Evolutionary conservation across 768 basidiomycete genomes (phyloP), one percentile per base, ranked within the genome.

Genomic region (Rhizopogon vinicolor): DNA sequence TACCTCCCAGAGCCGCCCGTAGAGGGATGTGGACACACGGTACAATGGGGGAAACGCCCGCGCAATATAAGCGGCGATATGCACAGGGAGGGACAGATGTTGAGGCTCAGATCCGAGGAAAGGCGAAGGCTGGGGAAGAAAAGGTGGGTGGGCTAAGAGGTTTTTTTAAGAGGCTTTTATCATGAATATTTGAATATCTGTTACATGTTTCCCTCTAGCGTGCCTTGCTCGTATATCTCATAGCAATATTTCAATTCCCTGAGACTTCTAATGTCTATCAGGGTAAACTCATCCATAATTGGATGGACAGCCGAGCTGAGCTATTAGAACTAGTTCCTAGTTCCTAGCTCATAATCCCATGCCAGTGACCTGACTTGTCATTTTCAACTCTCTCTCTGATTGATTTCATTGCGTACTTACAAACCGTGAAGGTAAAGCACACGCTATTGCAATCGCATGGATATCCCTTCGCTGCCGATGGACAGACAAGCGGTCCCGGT

Each of bases 21-120:
- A 73, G 76, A 56, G 93, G 93, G 0, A 88, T 93, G 78, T 96
- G 93, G 93, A 74, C 70, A 28, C 59, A 78, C 3, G 84, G 83
- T 1, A 63, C 61, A 0, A 61, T 59, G 5, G 73, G 73, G 13
- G 93, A 95, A 60, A 83, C 81, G 7, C 93, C 93, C 0, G 80
- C 84, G 0, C 85, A 88, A 48, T 95, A 89, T 69, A 95, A 97
- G 72, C 83, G 82, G 35, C 77, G 90, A 37, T 69, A 84, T 61
- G 78, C 80, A 3, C 41, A 44, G 19, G 33, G 25, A 18, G 19
- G 22, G 25, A n/a, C 37, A 5, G 39, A 51, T 0, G 31, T 29
- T 5, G 39, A 25, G n/a, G 19, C 48, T 22, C 33, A 55, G 14
- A 31, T 5, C 10, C 39, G 18, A 33, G 54, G 28, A 18, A 22